Percentiles rank a stretch among this genome's conserved stretches.
phyloP scores from a whole-genome alignment of 2,329 filamentous ascomycete species.

The Incumbomyces delicatus region DNA sequence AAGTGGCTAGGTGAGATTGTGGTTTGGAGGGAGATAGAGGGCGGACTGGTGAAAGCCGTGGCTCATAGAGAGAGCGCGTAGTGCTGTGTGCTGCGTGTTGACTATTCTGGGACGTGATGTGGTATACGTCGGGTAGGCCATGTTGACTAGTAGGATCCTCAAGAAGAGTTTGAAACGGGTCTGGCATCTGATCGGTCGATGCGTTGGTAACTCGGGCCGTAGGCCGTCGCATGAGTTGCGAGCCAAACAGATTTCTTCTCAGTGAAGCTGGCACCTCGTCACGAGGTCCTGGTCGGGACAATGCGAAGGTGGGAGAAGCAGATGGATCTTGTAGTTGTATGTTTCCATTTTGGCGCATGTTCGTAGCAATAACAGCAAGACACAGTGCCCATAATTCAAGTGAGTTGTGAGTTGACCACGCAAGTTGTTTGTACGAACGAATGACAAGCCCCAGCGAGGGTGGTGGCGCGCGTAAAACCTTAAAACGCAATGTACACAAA shows the following conservation, averaged over 20 bases:
- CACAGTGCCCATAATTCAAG: neutral
- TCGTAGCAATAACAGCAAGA: neutral
- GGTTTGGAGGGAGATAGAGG: constrained; percentile 15
- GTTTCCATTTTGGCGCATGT: constrained; percentile 8
- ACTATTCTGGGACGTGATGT: neutral
- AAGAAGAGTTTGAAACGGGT: constrained; percentile 4
- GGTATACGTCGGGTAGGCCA: neutral
- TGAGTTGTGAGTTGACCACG: neutral
- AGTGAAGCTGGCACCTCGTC: constrained; percentile 22
- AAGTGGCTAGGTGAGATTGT: constrained; percentile 1
- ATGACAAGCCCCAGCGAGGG: too few species aligned
- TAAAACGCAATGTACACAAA: neutral
- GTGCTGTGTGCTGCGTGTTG: constrained; percentile 7
- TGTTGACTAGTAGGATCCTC: constrained; percentile 8
- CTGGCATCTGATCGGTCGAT: constrained; percentile 4
- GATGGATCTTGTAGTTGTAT: constrained; percentile 6
- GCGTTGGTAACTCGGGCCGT: constrained; percentile 21
- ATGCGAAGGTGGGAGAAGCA: constrained; percentile 2
- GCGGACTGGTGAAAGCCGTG: constrained; percentile 14
- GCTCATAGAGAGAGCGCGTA: constrained; percentile 12
- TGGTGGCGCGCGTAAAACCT: neutral
- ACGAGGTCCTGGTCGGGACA: constrained; percentile 1
- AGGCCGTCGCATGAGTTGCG: constrained; percentile 34
- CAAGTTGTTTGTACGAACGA: too few species aligned
- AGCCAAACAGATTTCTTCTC: constrained; percentile 36